Base-by-base conservation (phyloP, 768 basidiomycete genomes). In the Pleurotus djamor region DNA sequence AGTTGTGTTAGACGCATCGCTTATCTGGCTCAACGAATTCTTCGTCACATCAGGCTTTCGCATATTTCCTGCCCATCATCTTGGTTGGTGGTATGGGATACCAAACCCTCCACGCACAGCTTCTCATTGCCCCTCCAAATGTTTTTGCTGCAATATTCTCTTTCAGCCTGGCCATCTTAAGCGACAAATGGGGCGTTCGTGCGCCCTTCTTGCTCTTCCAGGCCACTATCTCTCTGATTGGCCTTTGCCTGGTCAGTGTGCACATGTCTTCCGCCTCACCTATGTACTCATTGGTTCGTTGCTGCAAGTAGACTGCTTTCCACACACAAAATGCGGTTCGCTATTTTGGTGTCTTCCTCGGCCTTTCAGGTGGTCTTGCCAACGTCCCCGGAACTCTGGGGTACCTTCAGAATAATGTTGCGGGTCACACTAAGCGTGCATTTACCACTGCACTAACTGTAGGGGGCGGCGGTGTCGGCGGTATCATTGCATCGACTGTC, bases 401-500 rank as follows among this genome's bases (percentile, higher is more conserved):
- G 14, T 34, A 50, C 8, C 47, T 61, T 37, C 47, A 57, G 36
- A 76, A 76, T 52, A 76, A 76, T 58, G 64, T 74, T 16, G 69
- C 70, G 4, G 68, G 71, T 3, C 71, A 77, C 60, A 69, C 66
- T 35, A 76, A 76, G 65, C 74, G 78, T 41, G 66, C 76, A 9
- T 74, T 80, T 4, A 71, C 73, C 17, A 78, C 72, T 6, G 75
- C 74, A 1, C 52, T 70, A 14, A 72, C 72, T 45, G 66, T 74
- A 37, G 67, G 69, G 0, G 69, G 73, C 52, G 75, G 74, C 17
- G 76, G 76, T 21, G 67, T 77, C 37, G 74, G 75, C n/a, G 76
- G 76, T 33, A 73, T 77, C 55, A 65, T 78, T 34, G 74, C 74
- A 6, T 74, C 74, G 3, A 73, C 70, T 41, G 72, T 74, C 57